These are phyloP conservation scores for Effrenium voratum DNA, from an alignment of 73 alveolate genomes.

Conservation along the genomic window DNA sequence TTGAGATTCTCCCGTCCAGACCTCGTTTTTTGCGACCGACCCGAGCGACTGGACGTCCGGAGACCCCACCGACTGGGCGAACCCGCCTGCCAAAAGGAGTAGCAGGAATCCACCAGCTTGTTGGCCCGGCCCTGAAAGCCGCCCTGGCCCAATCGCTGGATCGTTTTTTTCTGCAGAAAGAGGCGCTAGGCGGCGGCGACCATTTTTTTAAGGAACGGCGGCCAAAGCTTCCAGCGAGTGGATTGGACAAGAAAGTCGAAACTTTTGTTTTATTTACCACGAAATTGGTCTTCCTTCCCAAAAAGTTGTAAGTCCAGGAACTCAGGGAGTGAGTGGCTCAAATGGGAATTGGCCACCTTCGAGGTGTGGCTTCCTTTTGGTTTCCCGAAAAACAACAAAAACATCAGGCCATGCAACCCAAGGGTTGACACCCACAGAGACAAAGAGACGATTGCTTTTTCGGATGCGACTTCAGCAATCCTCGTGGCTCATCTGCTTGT, in stretches of 20 bases:
- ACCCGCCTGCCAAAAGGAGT: slow-evolving; percentile 98
- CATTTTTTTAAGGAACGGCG: not conserved
- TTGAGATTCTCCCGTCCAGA: too few relatives aligned
- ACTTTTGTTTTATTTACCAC: slow-evolving; percentile 95
- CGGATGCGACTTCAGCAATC: too few relatives aligned
- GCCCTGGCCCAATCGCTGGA: not conserved
- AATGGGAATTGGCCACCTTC: too few relatives aligned
- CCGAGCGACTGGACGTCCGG: not conserved
- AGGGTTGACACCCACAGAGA: too few relatives aligned
- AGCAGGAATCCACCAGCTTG: slow-evolving; percentile 98
- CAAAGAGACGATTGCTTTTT: too few relatives aligned
- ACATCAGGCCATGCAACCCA: too few relatives aligned
- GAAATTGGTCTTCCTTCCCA: too few relatives aligned
- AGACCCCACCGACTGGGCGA: too few relatives aligned
- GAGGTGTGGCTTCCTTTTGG: too few relatives aligned
- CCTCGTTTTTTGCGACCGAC: not conserved
- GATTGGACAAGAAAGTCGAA: not conserved
- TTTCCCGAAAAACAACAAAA: too few relatives aligned
- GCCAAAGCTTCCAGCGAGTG: not conserved
- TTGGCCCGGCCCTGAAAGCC: slow-evolving; percentile 96
- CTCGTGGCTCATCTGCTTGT: slow-evolving; percentile 96
- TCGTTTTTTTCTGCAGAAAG: not conserved
- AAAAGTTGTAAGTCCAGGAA: too few relatives aligned
- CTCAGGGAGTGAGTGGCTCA: too few relatives aligned
- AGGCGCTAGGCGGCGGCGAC: not conserved